phyloP scores from a whole-genome alignment of 2,329 filamentous ascomycete species.

The Pseudogymnoascus pannorum region DNA sequence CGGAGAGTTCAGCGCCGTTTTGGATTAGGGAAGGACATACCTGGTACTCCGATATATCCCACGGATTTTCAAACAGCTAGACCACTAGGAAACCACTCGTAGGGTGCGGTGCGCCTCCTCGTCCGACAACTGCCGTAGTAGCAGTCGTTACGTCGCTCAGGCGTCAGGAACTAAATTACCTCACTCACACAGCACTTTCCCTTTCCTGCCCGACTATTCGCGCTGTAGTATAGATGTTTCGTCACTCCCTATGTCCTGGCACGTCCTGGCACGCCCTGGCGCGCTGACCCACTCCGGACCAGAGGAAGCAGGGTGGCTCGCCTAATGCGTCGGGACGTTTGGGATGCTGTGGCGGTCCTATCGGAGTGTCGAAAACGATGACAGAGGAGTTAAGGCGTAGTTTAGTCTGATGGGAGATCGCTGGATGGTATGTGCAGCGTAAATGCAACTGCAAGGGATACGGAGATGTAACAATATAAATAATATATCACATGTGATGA shows the following conservation, averaged over 20 bases:
- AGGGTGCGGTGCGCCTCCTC: not conserved
- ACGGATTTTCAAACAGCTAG: not conserved
- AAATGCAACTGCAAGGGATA: not conserved
- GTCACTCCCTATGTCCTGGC: not conserved
- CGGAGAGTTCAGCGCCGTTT: not conserved
- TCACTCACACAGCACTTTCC: not conserved
- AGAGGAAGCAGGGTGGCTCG: conserved; percentile 6
- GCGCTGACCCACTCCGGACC: not conserved
- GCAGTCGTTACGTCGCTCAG: not conserved
- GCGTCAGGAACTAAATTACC: not conserved
- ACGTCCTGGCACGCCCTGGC: not conserved
- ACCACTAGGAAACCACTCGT: not conserved
- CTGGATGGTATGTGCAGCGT: not conserved
- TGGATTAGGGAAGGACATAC: not conserved
- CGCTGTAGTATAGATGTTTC: not conserved
- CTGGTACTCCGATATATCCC: not conserved
- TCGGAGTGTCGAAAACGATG: not conserved
- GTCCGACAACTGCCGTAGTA: not conserved
- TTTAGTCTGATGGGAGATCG: not conserved
- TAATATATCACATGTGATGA: not conserved
- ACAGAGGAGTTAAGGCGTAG: not conserved
- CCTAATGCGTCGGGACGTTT: conserved; percentile 3
- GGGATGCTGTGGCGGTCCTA: not conserved
- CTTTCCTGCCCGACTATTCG: not conserved
- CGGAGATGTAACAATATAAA: not conserved